Evolutionary conservation across 129 eudicot genomes (phyloP).

Genomic region (Deinandra increscens): DNA sequence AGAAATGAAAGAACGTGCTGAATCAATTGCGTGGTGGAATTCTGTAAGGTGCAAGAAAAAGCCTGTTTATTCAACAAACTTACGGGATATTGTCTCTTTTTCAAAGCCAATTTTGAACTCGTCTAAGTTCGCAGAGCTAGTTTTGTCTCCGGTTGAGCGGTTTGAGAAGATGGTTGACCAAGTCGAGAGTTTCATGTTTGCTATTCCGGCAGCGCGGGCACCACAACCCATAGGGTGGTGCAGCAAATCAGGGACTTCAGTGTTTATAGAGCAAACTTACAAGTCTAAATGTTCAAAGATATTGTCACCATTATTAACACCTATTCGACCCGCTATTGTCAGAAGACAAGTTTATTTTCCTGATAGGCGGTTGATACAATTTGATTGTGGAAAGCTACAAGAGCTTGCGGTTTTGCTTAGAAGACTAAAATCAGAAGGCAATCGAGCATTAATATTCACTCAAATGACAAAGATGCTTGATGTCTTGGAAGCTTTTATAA

Average conservation of each 20-base stretch:
- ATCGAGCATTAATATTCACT: conserved; percentile 88
- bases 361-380: conserved; percentile 91
- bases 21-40: conserved; percentile 94
- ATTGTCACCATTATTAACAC: conserved; percentile 76
- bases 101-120: conserved; percentile 39
- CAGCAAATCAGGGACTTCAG: conserved; percentile 61
- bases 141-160: conserved; percentile 84
- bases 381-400: conserved; percentile 97
- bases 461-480: conserved; percentile 99
- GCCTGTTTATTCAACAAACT: conserved; percentile 65
- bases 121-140: conserved; percentile 56
- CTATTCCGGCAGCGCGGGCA: conserved; percentile 98
- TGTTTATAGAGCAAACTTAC: conserved; percentile 47
- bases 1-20: conserved; percentile 74
- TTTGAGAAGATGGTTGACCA: conserved; percentile 65
- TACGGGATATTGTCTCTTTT: conserved; percentile 60
- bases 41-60: conserved; percentile 69
- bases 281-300: conserved; percentile 50
- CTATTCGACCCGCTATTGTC: conserved; percentile 91
- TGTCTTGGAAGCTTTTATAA: conserved; percentile 90
- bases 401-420: conserved; percentile 84
- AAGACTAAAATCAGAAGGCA: conserved; percentile 88
- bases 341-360: conserved; percentile 96
- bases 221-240: conserved; percentile 86
- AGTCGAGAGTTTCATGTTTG: conserved; percentile 95